A percentile compares a stretch with the other conserved stretches of the same genome.
Evolutionary conservation across 208 protist species (phyloP).

Genomic region (Leishmania martiniquensis): DNA sequence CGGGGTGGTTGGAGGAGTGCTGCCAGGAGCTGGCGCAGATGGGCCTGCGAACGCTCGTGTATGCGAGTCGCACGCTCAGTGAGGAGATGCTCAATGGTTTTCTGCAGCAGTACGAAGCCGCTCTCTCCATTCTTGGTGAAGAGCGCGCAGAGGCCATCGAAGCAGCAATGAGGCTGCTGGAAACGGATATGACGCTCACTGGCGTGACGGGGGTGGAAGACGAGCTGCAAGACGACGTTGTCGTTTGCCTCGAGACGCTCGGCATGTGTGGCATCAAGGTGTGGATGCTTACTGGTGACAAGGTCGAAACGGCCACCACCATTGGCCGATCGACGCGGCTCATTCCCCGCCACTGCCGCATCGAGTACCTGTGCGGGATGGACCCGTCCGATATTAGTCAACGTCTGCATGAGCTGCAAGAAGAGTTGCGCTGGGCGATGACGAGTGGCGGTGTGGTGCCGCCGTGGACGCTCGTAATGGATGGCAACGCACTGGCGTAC

Average conservation of each 20-base stretch:
- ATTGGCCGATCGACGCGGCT: slow-evolving; percentile 95
- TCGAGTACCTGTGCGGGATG: slow-evolving; percentile 58
- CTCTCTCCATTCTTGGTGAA: slow-evolving; percentile 54
- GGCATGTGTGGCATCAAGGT: slow-evolving; percentile 97
- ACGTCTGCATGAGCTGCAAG: slow-evolving; percentile 46
- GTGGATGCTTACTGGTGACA: slow-evolving; percentile 99
- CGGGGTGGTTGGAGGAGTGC: slow-evolving; percentile 97
- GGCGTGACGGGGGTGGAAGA: slow-evolving; percentile 98
- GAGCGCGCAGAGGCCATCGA: slow-evolving; percentile 66
- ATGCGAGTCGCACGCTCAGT: slow-evolving; percentile 82
- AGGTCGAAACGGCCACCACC: slow-evolving; percentile 96
- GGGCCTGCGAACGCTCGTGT: slow-evolving; percentile 95
- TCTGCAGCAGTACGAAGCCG: slow-evolving; percentile 52
- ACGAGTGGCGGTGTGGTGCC: slow-evolving; percentile 15
- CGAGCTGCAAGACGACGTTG: slow-evolving; percentile 96
- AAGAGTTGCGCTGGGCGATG: slow-evolving; percentile 28
- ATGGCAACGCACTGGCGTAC: slow-evolving; percentile 69
- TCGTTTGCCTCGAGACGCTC: slow-evolving; percentile 94
- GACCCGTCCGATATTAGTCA: slow-evolving; percentile 37
- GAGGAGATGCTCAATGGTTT: slow-evolving; percentile 91
- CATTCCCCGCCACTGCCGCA: slow-evolving; percentile 71
- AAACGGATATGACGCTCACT: slow-evolving; percentile 91
- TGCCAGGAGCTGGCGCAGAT: slow-evolving; percentile 96
- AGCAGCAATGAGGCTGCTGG: slow-evolving; percentile 75
- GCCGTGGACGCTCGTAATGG: slow-evolving; percentile 80